Conservation (phyloP, 2,329 filamentous ascomycete genomes). For the Coniochaeta ligniaria region DNA sequence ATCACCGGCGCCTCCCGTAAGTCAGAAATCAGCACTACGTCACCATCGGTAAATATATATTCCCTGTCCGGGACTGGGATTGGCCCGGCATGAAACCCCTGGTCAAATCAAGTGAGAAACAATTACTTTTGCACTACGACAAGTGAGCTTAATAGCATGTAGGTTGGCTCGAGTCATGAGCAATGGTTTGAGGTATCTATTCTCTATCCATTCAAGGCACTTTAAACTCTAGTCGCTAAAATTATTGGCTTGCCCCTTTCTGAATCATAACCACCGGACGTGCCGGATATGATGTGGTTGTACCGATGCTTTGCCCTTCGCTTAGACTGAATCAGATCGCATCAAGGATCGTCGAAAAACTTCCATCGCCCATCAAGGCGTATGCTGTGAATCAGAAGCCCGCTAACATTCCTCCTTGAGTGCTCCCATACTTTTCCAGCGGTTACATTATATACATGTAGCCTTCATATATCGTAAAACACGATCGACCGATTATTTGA, state of each 20-base stretch:
- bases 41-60: neutral
- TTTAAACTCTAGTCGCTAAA: neutral
- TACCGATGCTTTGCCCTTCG: neutral
- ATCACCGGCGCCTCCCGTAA: neutral
- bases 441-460: neutral
- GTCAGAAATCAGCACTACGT: neutral
- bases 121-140: too few species aligned
- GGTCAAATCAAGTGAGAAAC: neutral
- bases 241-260: neutral
- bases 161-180: neutral
- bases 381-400: neutral
- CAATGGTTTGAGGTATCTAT: neutral
- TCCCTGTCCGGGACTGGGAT: neutral
- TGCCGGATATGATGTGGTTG: neutral
- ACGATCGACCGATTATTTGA: neutral
- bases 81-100: too few species aligned
- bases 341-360: neutral
- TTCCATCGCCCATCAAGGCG: neutral
- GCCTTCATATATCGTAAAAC: neutral
- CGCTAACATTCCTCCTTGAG: neutral
- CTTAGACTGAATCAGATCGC: neutral
- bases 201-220: neutral
- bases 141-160: too few species aligned
- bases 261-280: neutral
- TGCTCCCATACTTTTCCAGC: neutral